These are phyloP conservation scores for Tricharina praecox DNA, from an alignment of 495 filamentous ascomycete genomes.

Conservation along the genomic window DNA sequence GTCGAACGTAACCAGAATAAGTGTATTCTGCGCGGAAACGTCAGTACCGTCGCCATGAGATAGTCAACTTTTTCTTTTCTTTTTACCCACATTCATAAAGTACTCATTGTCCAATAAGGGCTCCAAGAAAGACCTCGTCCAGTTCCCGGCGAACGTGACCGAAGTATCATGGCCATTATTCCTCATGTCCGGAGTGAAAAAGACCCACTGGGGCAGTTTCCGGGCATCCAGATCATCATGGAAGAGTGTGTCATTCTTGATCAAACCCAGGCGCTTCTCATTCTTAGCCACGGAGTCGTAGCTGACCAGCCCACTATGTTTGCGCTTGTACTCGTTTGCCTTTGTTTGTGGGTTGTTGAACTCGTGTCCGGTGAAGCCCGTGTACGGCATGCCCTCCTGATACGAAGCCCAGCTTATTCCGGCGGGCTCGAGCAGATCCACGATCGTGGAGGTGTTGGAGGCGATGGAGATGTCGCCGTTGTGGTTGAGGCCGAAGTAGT, in stretches of 20 bases:
- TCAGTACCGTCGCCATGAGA: neutral
- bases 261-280: conserved; percentile 37
- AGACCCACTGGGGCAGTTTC: conserved; percentile 49
- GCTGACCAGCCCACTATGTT: conserved; percentile 52
- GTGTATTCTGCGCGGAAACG: conserved; percentile 33
- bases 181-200: conserved; percentile 63
- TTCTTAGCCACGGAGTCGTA: conserved; percentile 42
- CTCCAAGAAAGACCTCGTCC: conserved; percentile 41
- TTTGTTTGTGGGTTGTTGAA: conserved; percentile 38
- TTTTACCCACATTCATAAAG: conserved; percentile 39
- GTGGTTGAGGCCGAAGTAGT: conserved; percentile 52
- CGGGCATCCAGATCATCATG: conserved; percentile 39
- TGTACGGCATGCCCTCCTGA: conserved; percentile 51
- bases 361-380: conserved; percentile 46
- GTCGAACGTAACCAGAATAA: conserved; percentile 53
- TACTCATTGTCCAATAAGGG: conserved; percentile 45
- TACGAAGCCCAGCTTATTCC: conserved; percentile 54
- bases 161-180: conserved; percentile 50
- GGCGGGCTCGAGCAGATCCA: conserved; percentile 52
- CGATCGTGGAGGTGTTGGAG: conserved; percentile 47
- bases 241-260: conserved; percentile 54
- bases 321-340: conserved; percentile 55
- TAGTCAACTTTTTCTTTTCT: too few species aligned
- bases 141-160: conserved; percentile 42
- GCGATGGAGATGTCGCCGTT: conserved; percentile 42